Conservation (phyloP, 352 stramenopile species). For the Pythium sp. region DNA sequence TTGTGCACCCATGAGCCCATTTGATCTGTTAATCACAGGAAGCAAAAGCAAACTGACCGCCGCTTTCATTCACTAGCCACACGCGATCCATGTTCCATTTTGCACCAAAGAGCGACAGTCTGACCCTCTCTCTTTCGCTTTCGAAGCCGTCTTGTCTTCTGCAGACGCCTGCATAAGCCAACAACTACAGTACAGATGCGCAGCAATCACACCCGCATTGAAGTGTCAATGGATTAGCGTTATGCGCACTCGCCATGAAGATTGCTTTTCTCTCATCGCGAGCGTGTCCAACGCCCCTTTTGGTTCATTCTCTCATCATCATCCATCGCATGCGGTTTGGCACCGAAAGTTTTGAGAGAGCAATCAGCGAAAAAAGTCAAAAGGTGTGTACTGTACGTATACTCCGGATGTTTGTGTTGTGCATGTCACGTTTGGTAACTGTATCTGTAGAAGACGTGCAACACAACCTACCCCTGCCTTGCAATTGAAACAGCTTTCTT, state of each 20-base stretch:
- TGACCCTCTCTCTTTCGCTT: not conserved
- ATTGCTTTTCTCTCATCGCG: not conserved
- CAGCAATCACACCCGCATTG: too few relatives aligned
- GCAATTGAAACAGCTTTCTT: too few relatives aligned
- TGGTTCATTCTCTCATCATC: not conserved
- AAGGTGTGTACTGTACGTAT: not conserved
- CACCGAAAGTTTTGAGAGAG: not conserved
- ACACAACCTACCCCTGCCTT: too few relatives aligned
- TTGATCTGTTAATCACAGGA: not conserved
- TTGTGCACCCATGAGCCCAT: not conserved
- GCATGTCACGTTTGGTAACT: not conserved
- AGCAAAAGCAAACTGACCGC: not conserved
- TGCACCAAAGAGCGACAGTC: not conserved
- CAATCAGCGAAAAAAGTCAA: not conserved
- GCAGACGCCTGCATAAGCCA: not conserved
- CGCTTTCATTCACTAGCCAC: not conserved
- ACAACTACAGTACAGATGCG: too few relatives aligned
- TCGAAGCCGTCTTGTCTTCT: not conserved
- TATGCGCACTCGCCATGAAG: not conserved
- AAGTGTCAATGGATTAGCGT: not conserved
- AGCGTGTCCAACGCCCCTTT: not conserved
- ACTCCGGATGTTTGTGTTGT: not conserved
- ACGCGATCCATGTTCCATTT: not conserved
- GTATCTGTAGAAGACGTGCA: not conserved
- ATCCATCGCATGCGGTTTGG: not conserved